Percentiles rank a stretch among this genome's conserved stretches.
These are phyloP conservation scores for Zoysia japonica DNA, from an alignment of 176 grass and related monocot genomes.

Conservation along the genomic window DNA sequence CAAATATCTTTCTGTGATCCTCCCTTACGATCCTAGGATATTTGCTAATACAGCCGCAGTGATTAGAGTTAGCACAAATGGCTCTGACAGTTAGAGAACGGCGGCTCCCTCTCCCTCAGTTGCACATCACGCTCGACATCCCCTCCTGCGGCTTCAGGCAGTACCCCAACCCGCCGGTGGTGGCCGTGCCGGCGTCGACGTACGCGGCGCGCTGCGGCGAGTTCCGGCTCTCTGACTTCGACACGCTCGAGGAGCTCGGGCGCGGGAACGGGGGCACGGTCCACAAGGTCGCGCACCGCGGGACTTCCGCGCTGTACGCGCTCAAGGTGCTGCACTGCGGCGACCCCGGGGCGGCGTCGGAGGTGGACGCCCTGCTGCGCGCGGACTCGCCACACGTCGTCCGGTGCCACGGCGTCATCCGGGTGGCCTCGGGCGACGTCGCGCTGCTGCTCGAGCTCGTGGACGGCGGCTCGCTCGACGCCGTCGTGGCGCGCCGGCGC, in stretches of 20 bases:
- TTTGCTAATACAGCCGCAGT: not conserved
- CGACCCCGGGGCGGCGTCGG: slow-evolving; percentile 30
- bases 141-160: slow-evolving; percentile 39
- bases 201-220: slow-evolving; percentile 21
- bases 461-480: slow-evolving; percentile 47
- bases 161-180: not conserved
- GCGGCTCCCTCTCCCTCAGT: slow-evolving; percentile 27
- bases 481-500: not conserved
- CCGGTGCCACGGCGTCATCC: slow-evolving; percentile 50
- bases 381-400: slow-evolving; percentile 57
- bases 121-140: slow-evolving; percentile 37
- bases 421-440: slow-evolving; percentile 24
- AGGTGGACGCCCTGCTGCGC: slow-evolving; percentile 52
- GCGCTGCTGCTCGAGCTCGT: slow-evolving; percentile 53
- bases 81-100: slow-evolving; percentile 36
- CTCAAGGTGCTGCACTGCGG: slow-evolving; percentile 56
- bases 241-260: slow-evolving; percentile 41
- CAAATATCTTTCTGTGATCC: not conserved
- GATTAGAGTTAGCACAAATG: slow-evolving; percentile 7
- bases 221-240: slow-evolving; percentile 35
- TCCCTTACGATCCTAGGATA: not conserved
- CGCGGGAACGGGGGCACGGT: slow-evolving; percentile 57
- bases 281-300: slow-evolving; percentile 54
- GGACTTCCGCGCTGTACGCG: slow-evolving; percentile 43
- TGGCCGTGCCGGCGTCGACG: slow-evolving; percentile 22